phyloP scores from a whole-genome alignment of 306 rosid species.

The Cucurbita moschata region DNA sequence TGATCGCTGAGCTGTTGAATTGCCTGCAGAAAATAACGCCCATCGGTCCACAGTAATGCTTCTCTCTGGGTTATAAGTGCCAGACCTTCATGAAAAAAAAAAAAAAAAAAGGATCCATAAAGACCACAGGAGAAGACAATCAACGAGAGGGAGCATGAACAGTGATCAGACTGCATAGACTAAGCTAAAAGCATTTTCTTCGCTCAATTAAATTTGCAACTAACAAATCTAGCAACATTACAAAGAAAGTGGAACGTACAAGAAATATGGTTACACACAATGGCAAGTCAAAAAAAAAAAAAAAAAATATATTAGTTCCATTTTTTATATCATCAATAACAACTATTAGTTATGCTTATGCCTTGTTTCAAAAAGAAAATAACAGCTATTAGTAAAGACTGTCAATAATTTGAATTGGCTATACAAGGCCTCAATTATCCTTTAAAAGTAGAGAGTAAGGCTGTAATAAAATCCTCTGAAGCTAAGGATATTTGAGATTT shows the following conservation, averaged over 20 bases:
- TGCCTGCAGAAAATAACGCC: conserved; percentile 94
- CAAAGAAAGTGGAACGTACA: neutral
- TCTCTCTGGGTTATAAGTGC: conserved; percentile 61
- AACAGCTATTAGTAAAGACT: neutral
- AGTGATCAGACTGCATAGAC: neutral
- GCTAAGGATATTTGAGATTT: neutral
- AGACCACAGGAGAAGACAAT: neutral
- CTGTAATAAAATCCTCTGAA: neutral
- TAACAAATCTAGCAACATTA: neutral
- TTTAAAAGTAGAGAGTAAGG: neutral
- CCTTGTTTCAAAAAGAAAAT: no score
- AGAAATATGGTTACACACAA: neutral
- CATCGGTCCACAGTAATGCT: conserved; percentile 95
- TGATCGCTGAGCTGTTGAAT: conserved; percentile 59
- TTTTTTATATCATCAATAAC: no score
- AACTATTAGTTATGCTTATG: no score
- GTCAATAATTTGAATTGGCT: neutral
- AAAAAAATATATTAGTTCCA: neutral
- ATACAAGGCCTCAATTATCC: neutral
- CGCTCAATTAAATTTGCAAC: no score
- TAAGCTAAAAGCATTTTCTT: neutral
- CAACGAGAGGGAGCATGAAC: neutral
- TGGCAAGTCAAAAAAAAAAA: neutral
- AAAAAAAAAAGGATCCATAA: neutral
- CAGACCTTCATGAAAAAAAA: conserved; percentile 33